These are phyloP conservation scores for Exophiala xenobiotica DNA, from an alignment of 2,329 filamentous ascomycete genomes.

Conservation along the genomic window DNA sequence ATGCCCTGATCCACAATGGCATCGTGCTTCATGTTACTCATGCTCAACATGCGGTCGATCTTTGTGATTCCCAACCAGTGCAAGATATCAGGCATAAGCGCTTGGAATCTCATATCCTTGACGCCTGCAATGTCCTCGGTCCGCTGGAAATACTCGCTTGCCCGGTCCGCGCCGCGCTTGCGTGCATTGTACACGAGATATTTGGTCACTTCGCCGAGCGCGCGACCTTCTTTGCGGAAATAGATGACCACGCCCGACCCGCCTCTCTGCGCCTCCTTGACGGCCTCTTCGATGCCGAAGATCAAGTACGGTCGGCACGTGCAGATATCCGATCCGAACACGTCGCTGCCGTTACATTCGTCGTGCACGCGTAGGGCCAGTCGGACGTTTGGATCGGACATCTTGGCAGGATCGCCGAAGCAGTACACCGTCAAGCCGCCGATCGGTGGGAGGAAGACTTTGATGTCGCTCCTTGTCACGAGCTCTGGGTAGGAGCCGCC, in stretches of 20 bases:
- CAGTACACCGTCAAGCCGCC: slow-evolving; percentile 95
- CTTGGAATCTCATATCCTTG: slow-evolving; percentile 96
- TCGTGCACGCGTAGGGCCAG: slow-evolving; percentile 83
- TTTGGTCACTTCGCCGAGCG: slow-evolving; percentile 92
- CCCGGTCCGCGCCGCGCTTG: slow-evolving; percentile 49
- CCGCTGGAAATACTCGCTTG: slow-evolving; percentile 91
- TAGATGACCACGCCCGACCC: slow-evolving; percentile 96
- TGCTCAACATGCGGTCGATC: slow-evolving; percentile 97
- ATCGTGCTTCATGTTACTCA: slow-evolving; percentile 74
- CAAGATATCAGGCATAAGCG: slow-evolving; percentile 94
- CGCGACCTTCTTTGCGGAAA: slow-evolving; percentile 95
- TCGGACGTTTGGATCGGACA: slow-evolving; percentile 78
- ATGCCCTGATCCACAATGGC: slow-evolving; percentile 53
- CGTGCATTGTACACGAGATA: slow-evolving; percentile 65
- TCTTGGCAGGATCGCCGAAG: slow-evolving; percentile 91
- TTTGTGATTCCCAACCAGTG: slow-evolving; percentile 99
- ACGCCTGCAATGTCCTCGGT: slow-evolving; percentile 99
- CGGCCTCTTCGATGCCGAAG: slow-evolving; percentile 94
- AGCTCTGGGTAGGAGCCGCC: slow-evolving; percentile 95
- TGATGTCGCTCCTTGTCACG: slow-evolving; percentile 91
- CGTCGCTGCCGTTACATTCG: slow-evolving; percentile 93
- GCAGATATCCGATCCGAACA: slow-evolving; percentile 97
- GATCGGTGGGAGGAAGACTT: slow-evolving; percentile 92
- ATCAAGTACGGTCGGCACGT: slow-evolving; percentile 90
- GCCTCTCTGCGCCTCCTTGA: slow-evolving; percentile 92